Evolutionary conservation across 2,329 filamentous ascomycete genomes (phyloP).

Genomic region (Diaporthe batatas): DNA sequence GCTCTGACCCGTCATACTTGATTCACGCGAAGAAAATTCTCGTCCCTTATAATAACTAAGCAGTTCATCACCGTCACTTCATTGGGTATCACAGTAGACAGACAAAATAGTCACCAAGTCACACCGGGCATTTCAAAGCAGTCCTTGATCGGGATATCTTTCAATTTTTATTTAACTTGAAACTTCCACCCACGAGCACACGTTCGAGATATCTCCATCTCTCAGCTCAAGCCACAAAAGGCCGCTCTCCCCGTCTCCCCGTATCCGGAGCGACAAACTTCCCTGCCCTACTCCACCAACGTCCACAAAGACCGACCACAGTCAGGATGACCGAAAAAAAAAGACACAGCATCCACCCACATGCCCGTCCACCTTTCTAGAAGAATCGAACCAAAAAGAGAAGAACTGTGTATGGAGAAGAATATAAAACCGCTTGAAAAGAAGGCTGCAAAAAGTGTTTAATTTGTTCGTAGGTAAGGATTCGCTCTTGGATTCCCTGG

Average conservation of each 20-base stretch:
- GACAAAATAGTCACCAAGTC: not conserved
- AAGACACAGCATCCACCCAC: too few relatives aligned
- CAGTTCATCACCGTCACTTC: too few relatives aligned
- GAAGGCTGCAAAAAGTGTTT: not conserved
- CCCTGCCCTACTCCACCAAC: not conserved
- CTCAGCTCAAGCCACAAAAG: not conserved
- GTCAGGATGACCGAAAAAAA: not conserved
- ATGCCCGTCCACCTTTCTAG: not conserved
- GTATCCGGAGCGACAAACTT: not conserved
- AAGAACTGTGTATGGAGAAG: not conserved
- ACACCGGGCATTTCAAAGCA: not conserved
- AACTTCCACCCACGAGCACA: not conserved
- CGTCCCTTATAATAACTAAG: too few relatives aligned
- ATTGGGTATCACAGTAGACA: not conserved
- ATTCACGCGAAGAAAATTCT: too few relatives aligned
- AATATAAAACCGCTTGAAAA: not conserved
- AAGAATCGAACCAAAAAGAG: constrained; percentile 10
- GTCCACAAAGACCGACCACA: not conserved
- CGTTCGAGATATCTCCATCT: not conserved
- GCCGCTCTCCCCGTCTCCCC: not conserved
- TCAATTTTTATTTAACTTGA: not conserved
- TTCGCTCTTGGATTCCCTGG: not conserved
- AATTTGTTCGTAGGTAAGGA: not conserved
- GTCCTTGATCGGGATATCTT: not conserved
- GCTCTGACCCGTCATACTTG: too few relatives aligned